These are phyloP conservation scores for Cryomyces antarcticus DNA, from an alignment of 495 filamentous ascomycete species.

Conservation along the genomic window DNA sequence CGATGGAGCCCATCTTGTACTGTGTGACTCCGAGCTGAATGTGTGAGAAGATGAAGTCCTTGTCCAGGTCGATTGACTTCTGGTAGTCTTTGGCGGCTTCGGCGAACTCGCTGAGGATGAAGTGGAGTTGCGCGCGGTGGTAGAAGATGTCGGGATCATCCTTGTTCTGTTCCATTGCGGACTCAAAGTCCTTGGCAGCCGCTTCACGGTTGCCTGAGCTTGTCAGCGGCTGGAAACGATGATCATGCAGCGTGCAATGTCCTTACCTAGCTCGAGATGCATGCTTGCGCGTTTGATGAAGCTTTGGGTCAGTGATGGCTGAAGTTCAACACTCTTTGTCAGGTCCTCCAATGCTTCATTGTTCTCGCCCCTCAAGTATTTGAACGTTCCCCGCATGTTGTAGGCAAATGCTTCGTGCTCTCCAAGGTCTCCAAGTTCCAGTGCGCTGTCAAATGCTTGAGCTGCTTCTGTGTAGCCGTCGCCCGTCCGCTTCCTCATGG, in stretches of 20 bases:
- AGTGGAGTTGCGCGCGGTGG: conserved; percentile 94
- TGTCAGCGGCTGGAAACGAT: conserved; percentile 4
- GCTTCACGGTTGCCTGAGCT: conserved; percentile 57
- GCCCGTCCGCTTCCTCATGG: conserved; percentile 65
- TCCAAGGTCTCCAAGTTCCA: conserved; percentile 56
- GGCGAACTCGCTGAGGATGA: conserved; percentile 83
- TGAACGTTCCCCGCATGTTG: conserved; percentile 91
- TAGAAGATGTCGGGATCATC: conserved; percentile 97
- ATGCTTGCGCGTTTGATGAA: conserved; percentile 98
- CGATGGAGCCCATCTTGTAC: conserved; percentile 98
- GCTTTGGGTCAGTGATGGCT: conserved; percentile 77
- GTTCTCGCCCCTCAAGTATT: conserved; percentile 77
- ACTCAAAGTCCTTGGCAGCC: conserved; percentile 71
- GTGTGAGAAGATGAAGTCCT: conserved; percentile 94
- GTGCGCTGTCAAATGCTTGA: conserved; percentile 63
- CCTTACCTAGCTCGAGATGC: conserved; percentile 79
- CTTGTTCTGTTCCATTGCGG: conserved; percentile 66
- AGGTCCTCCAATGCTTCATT: conserved; percentile 62
- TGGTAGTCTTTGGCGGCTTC: conserved; percentile 97
- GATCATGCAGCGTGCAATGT: not conserved
- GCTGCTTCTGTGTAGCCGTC: conserved; percentile 81
- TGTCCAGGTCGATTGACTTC: conserved; percentile 93
- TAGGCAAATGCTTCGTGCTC: conserved; percentile 78
- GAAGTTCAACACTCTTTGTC: conserved; percentile 74
- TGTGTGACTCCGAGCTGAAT: conserved; percentile 98